Evolutionary conservation across 495 filamentous ascomycete genomes (phyloP), one percentile per base, ranked within the genome.

Genomic region (Chaetomium cochliodes): DNA sequence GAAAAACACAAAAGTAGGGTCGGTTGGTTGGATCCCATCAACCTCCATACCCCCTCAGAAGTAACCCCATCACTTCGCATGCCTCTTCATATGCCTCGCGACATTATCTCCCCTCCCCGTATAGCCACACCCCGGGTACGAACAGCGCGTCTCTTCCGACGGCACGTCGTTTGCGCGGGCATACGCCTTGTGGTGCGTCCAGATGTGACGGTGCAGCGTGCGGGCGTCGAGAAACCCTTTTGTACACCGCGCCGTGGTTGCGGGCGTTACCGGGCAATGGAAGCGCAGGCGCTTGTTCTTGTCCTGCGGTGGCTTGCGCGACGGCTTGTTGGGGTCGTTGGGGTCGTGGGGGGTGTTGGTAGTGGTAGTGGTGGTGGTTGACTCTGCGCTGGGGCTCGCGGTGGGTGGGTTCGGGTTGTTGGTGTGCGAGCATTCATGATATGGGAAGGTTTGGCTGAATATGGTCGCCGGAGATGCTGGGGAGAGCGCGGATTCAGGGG

Each of bases 201-300:
- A 67, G 3, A 72, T 44, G 65, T 72, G 70, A n/a, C 70, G 67
- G 39, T 50, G 41, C 6, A 72, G 67, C 4, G 60, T 65, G 63
- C 70, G 67, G 42, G 65, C 49, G 70, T 72, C 70, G 15, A 60
- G 51, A 47, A 69, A 65, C 16, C 62, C 59, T 25, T 68, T 67
- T 47, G 20, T 41, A 63, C 70, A 72, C 37, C 61, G 39, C 6
- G 33, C 33, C 5, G 33, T 37, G 33, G 33, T 37, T 3, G 33
- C 33, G 6, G 33, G 33, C 5, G 33, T 37, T 5, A 37, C 33
- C 5, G 33, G 33, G 33, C 33, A 37, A 3, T 8, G 33, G 33
- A 37, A 37, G 33, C 33, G 33, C 6, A 12, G 6, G 33, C 33
- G 33, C 11, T 37, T 37, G 33, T 5, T 16, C 1, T 44, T 5